phyloP scores from a whole-genome alignment of 23 red algal genomes.

The Pyropia haitanensis region DNA sequence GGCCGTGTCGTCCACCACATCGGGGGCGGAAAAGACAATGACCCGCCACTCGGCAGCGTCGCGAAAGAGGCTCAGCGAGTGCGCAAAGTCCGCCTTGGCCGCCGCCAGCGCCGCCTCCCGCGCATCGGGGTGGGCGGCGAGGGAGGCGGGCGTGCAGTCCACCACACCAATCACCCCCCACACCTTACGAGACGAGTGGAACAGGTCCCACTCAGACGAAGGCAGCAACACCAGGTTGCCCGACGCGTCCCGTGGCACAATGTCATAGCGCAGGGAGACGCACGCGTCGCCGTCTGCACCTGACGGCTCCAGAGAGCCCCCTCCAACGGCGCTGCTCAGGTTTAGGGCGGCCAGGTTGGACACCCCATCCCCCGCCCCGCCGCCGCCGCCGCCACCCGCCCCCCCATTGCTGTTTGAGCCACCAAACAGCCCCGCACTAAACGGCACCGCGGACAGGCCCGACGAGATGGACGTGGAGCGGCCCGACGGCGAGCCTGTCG shows the following conservation, averaged over 20 bases:
- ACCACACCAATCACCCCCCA: slow-evolving; percentile 56
- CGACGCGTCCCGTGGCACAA: slow-evolving; percentile 26
- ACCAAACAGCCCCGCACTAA: no score
- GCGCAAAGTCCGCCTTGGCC: slow-evolving; percentile 33
- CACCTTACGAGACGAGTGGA: slow-evolving; percentile 22
- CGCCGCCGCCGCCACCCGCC: background rate
- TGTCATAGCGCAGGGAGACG: slow-evolving; percentile 44
- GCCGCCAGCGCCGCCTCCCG: slow-evolving; percentile 30
- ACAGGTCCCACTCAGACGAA: slow-evolving; percentile 57
- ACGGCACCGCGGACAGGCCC: no score
- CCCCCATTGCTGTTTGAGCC: background rate
- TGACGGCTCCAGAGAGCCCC: background rate
- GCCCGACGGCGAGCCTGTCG: no score
- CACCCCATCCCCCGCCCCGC: background rate
- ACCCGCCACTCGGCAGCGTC: slow-evolving; percentile 34
- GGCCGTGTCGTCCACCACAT: slow-evolving; percentile 26
- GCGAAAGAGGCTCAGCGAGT: slow-evolving; percentile 27
- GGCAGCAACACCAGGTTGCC: slow-evolving; percentile 28
- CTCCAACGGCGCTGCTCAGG: background rate
- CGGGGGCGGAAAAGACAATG: slow-evolving; percentile 32
- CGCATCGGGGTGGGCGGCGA: background rate
- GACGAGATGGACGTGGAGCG: no score
- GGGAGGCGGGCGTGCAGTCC: slow-evolving; percentile 14
- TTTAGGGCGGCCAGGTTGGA: background rate
- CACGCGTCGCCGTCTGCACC: background rate